Base-by-base conservation (phyloP, 2,329 filamentous ascomycete genomes). In the Ramularia endophylla region DNA sequence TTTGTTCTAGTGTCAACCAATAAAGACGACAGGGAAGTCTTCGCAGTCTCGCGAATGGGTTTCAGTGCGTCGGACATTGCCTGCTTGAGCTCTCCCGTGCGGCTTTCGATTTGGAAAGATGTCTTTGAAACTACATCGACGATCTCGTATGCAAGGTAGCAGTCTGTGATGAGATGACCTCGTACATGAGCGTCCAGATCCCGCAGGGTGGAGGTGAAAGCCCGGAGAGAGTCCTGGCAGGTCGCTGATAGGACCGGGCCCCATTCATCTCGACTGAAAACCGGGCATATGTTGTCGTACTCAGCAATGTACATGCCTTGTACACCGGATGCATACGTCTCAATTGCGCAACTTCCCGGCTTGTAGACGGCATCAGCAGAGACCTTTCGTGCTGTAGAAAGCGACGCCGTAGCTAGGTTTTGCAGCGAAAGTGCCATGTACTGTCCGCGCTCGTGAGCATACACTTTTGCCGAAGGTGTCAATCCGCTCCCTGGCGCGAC, bases 101-200 rank as follows among this genome's bases (percentile, higher is more conserved):
- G 81, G 4, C 78, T 76, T 49, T 95, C 90, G 3, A 98, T 70
- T 28, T 83, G 81, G 41, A 81, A 82, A 2, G 87, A 88, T 35
- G 95, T 73, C 9, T 76, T 77, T 1, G 87, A 85, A 34, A 97
- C 80, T 46, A 95, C 86, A 56, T 95, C 90, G 22, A 94, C 86
- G 22, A 97, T 86, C 61, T 98, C 92, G 62, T 94, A 98, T 6
- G 88, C 88, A 36, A 98, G 75, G 62, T 87, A 97, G 65, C 90
- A 97, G 63, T 98, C 92, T 0, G 87, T 95, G 52, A 81, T 78
- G 28, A 95, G 69, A 58, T 95, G 89, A 29, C 77, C 71, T 60
- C 89, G 88, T 64, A 97, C 88, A 58, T 95, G 89, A 36, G 78
- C 75, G 62, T 97, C 95, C 22, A 98, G 73, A 57, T 97, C 90